A percentile compares a stretch with the other conserved stretches of the same genome.
phyloP scores from a whole-genome alignment of 345 rosid genomes.

The Citropsis articulata region DNA sequence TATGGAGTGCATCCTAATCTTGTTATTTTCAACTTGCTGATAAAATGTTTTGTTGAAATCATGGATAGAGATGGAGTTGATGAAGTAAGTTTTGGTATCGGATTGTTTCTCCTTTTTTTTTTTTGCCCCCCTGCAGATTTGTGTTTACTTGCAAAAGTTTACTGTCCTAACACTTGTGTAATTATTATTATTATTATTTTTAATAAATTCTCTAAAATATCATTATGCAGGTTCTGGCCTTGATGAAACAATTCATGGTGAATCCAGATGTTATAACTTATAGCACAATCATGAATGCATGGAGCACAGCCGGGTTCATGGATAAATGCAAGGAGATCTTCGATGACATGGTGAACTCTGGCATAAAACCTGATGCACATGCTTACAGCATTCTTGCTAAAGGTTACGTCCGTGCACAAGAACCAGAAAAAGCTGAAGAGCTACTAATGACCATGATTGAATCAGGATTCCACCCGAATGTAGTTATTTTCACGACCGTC shows the following conservation, averaged over 20 bases:
- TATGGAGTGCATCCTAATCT: conserved; percentile 47
- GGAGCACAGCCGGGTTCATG: conserved; percentile 75
- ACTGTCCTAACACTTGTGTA: background rate
- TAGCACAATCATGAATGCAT: conserved; percentile 68
- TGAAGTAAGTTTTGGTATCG: conserved; percentile 37
- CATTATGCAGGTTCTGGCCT: conserved; percentile 47
- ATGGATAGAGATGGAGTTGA: conserved; percentile 64
- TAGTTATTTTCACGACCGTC: conserved; percentile 56
- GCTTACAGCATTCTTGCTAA: conserved; percentile 62
- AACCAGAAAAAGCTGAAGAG: conserved; percentile 54
- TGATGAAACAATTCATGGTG: conserved; percentile 54
- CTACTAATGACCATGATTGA: conserved; percentile 42
- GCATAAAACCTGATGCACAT: conserved; percentile 53
- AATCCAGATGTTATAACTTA: conserved; percentile 63
- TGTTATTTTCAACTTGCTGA: conserved; percentile 53
- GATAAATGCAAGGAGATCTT: conserved; percentile 55
- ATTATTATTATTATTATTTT: too few relatives aligned
- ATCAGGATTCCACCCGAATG: conserved; percentile 37
- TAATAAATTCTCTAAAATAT: background rate
- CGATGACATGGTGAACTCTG: conserved; percentile 57
- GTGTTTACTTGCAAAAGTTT: background rate
- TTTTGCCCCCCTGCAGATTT: background rate
- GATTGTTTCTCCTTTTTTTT: background rate
- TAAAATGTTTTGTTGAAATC: conserved; percentile 54
- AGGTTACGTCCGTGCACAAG: conserved; percentile 58